Conservation (phyloP, 2,329 filamentous ascomycete species). For the Colletotrichum tropicale region DNA sequence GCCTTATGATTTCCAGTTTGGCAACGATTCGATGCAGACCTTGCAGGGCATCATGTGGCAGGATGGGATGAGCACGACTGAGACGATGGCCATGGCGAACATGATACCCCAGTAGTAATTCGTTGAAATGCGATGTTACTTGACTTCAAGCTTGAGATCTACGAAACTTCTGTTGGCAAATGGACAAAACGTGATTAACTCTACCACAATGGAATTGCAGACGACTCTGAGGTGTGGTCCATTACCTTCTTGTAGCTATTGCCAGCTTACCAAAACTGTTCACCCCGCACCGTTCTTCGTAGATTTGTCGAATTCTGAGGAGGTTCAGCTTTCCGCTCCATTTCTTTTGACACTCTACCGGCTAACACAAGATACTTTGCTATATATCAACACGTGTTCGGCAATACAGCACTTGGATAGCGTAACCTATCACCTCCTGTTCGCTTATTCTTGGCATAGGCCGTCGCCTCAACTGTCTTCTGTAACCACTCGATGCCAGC, state of each 20-base stretch:
- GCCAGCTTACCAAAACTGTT: too few species aligned
- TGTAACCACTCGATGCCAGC: too few species aligned
- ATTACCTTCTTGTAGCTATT: too few species aligned
- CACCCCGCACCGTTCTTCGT: neutral
- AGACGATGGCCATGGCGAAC: neutral
- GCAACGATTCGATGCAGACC: neutral
- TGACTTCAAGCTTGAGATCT: neutral
- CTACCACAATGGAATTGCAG: too few species aligned
- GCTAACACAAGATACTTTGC: neutral
- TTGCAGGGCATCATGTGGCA: neutral
- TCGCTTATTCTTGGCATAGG: too few species aligned
- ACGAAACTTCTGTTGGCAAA: too few species aligned
- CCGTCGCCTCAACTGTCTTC: too few species aligned
- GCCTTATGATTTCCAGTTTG: neutral
- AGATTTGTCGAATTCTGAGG: accelerated
- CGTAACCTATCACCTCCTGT: too few species aligned
- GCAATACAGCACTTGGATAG: neutral
- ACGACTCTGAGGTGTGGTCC: too few species aligned
- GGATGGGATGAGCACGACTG: neutral
- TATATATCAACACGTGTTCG: neutral
- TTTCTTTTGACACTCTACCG: accelerated
- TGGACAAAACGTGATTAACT: too few species aligned
- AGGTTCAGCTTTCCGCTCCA: neutral
- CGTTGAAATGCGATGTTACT: accelerated
- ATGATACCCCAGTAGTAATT: neutral